phyloP scores from a whole-genome alignment of 164 flowering plant genomes.

The Magnolia kwangsiensis region DNA sequence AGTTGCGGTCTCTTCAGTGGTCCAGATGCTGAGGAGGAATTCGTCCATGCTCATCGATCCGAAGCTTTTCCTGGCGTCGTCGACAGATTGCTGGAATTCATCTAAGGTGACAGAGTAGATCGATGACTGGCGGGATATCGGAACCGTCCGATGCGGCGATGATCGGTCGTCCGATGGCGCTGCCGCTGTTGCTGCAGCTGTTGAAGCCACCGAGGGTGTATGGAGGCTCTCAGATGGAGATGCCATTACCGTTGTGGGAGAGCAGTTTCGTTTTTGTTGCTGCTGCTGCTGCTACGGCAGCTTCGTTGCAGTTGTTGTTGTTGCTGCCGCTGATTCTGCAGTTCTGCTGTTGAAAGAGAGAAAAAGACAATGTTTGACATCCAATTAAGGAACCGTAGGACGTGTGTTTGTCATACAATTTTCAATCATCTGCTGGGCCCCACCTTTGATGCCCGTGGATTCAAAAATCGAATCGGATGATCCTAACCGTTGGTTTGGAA shows the following conservation, averaged over 20 bases:
- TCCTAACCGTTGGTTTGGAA: not conserved
- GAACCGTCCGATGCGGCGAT: not conserved
- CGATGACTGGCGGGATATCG: conserved; percentile 54
- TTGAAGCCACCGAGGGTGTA: not conserved
- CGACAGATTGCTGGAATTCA: conserved; percentile 69
- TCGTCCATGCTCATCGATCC: conserved; percentile 99
- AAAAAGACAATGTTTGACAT: not conserved
- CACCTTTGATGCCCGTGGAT: not conserved
- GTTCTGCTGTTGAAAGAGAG: not conserved
- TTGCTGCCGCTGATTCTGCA: not conserved
- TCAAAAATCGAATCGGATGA: not conserved
- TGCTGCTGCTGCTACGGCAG: not conserved
- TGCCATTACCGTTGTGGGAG: not conserved
- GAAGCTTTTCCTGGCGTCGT: conserved; percentile 70
- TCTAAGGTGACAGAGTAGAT: conserved; percentile 87
- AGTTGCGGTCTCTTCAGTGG: conserved; percentile 80
- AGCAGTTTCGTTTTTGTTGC: not conserved
- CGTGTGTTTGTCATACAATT: not conserved
- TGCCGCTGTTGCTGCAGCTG: not conserved
- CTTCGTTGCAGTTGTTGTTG: not conserved
- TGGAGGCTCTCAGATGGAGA: not conserved
- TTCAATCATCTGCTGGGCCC: not conserved
- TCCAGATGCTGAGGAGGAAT: conserved; percentile 85
- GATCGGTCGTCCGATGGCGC: not conserved
- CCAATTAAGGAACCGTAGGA: not conserved